A percentile compares a stretch with the other conserved stretches of the same genome.
Conservation (phyloP, 306 rosid species). For the Amphicarpaea edgeworthii region DNA sequence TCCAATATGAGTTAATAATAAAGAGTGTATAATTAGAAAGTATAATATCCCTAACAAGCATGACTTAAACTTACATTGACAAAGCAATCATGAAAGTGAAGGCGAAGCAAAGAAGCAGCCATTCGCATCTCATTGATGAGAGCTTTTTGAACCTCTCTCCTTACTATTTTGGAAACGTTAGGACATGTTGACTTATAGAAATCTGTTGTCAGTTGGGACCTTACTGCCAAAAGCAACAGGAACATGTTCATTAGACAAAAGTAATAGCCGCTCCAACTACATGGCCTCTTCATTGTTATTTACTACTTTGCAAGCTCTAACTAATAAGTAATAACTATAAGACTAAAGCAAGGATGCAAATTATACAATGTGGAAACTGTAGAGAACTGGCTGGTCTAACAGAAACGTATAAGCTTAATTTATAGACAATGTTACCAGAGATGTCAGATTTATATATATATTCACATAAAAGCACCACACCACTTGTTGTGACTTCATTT, state of each 20-base stretch:
- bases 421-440: slow-evolving; percentile 42
- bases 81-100: slow-evolving; percentile 96
- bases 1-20: no score
- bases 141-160: slow-evolving; percentile 64
- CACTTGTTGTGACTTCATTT: slow-evolving; percentile 21
- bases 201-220: slow-evolving; percentile 66
- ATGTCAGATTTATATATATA: slow-evolving; percentile 36
- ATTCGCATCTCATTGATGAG: slow-evolving; percentile 70
- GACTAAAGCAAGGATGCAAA: slow-evolving; percentile 21
- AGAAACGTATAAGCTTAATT: slow-evolving; percentile 41
- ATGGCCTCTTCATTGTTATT: slow-evolving; percentile 47
- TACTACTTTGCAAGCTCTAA: slow-evolving; percentile 14
- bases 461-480: slow-evolving; percentile 41
- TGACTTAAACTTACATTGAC: slow-evolving; percentile 66
- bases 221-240: slow-evolving; percentile 53
- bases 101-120: slow-evolving; percentile 90
- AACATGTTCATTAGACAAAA: slow-evolving; percentile 46
- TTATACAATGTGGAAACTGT: no score
- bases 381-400: no score
- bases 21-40: no score
- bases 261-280: slow-evolving; percentile 28
- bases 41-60: background rate
- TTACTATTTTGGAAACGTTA: slow-evolving; percentile 56
- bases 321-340: background rate
- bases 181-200: slow-evolving; percentile 79